These are phyloP conservation scores for Tuber calosporum DNA, from an alignment of 495 filamentous ascomycete species.

Conservation along the genomic window DNA sequence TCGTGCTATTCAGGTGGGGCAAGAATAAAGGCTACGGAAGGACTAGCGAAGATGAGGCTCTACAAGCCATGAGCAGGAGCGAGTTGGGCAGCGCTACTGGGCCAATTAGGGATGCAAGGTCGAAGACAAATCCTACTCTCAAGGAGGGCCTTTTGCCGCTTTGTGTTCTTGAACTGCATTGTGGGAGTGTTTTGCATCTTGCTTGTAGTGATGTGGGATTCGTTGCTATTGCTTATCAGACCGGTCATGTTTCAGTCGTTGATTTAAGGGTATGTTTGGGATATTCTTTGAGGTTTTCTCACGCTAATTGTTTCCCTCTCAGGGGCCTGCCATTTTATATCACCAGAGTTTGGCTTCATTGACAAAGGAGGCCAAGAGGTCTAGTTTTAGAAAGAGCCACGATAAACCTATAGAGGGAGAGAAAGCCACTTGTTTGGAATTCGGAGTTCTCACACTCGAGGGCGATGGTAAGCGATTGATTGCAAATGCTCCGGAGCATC, in stretches of 20 bases:
- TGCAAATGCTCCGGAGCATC: neutral
- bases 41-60: slow-evolving; percentile 29
- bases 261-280: slow-evolving; percentile 52
- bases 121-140: slow-evolving; percentile 68
- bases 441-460: slow-evolving; percentile 87
- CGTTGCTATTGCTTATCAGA: slow-evolving; percentile 74
- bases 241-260: slow-evolving; percentile 67
- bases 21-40: slow-evolving; percentile 56
- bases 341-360: slow-evolving; percentile 60
- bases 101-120: slow-evolving; percentile 60
- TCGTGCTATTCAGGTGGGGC: slow-evolving; percentile 82
- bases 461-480: slow-evolving; percentile 55
- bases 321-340: slow-evolving; percentile 84
- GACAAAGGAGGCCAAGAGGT: slow-evolving; percentile 59
- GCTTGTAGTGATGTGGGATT: slow-evolving; percentile 87
- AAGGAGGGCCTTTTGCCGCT: slow-evolving; percentile 76
- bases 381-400: slow-evolving; percentile 56
- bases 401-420: slow-evolving; percentile 46
- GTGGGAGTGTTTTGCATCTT: slow-evolving; percentile 68
- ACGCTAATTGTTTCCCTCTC: slow-evolving; percentile 29
- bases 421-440: slow-evolving; percentile 77
- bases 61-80: slow-evolving; percentile 23
- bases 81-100: slow-evolving; percentile 10
- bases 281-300: neutral
- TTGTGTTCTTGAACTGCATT: slow-evolving; percentile 70